Evolutionary conservation across 345 rosid genomes (phyloP), one percentile per base, ranked within the genome.

Genomic region (Citropsis articulata): DNA sequence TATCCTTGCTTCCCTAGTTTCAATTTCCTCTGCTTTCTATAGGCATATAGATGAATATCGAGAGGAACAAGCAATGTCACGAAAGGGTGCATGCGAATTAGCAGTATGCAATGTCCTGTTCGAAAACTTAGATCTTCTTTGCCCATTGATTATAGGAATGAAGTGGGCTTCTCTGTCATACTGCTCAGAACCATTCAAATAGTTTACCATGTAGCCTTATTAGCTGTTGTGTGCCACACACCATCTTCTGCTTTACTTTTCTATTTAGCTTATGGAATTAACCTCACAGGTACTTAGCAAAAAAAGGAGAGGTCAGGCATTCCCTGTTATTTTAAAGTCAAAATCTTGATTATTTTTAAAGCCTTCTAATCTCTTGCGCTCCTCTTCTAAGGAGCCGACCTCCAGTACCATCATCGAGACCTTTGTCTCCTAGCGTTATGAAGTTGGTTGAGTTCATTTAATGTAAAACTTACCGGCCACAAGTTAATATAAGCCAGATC

Each of bases 301-400:
- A 45, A 25, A 45, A 12, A 28, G n/a, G 36, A 36, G 16, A 0
- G 42, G 3, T 64, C 10, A 22, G 6, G 25, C 55, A 19, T 61
- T 74, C 59, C 55, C 14, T 40, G 5, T 40, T 9, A 40, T 63
- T 24, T 7, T 35, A 25, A 63, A 27, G 40, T 42, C 38, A 62
- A 9, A 3, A 22, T 28, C 69, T 61, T 75, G 75, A 75, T 69
- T 69, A 50, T 35, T 75, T 62, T 67, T 75, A 36, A 70, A 64
- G 70, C 30, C 31, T 75, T 30, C 18, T 50, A 80, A 48, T 76
- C 48, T 31, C 77, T 71, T 76, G 19, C n/a, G 53, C 55, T 74
- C 62, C 59, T 71, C 69, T 76, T 71, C 27, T 53, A 81, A 55
- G 79, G 30, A 55, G 68, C 72, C 73, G 64, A 73, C 73, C 50